Evolutionary conservation across 2,329 filamentous ascomycete genomes (phyloP), one percentile per base, ranked within the genome.

Genomic region (Colletotrichum horii): DNA sequence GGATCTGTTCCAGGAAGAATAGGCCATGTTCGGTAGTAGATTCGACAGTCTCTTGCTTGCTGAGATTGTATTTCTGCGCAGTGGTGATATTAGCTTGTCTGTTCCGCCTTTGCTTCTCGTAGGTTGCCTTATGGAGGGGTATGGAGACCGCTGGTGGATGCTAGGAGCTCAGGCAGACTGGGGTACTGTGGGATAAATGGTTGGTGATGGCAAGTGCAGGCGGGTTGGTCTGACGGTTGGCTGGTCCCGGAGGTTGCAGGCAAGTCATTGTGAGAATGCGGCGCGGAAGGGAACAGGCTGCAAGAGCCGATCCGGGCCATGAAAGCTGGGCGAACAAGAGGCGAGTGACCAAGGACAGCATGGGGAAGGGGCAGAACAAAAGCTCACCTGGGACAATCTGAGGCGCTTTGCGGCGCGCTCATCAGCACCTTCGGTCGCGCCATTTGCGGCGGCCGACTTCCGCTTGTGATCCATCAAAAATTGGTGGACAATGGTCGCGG

Each of bases 1-100:
- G 93, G 81, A 98, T 91, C 81, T 93, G 92, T 70, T 95, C 92
- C 60, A 97, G 86, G 81, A 97, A 94, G 78, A 90, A 91, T 79
- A 95, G 85, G 48, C 95, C 95, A 80, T 92, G 91, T 71, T 92
- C 89, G 16, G 92, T 93, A 4, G 94, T 96, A 19, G 92, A 92
- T 82, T 94, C 92, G 70, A 86, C 84, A 19, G 90, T 92, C 84
- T 96, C 94, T 78, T 87, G 88, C 73, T 89, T 85, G 64, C 86
- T 83, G 32, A 91, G 83, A 77, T 91, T 88, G 78, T 87, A 90
- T 77, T 87, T 84, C 81, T 85, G 60, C 58, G 43, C 70, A 55
- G 24, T 34, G 36, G 24, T 38, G 76, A 38, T 38, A 28, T 74
- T 34, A 73, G 36, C 38, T 24, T 32, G 32, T 74, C 24, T 38